Base-by-base conservation (phyloP, 768 basidiomycete species). In the Pisolithus microcarpus region DNA sequence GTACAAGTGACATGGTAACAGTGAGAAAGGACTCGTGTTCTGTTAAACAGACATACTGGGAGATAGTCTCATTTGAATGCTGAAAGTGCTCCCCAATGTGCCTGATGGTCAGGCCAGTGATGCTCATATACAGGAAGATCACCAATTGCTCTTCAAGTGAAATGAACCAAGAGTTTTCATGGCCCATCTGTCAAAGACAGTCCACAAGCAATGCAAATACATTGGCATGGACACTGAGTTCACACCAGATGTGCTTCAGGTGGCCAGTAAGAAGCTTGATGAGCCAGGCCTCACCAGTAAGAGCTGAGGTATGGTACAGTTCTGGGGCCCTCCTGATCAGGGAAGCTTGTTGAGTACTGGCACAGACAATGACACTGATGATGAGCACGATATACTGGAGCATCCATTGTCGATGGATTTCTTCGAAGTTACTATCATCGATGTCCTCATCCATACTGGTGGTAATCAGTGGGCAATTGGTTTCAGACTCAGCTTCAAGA, bases 241-340 rank as follows among this genome's bases (percentile, higher is more conserved):
- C 46, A 15, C 24, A 42, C 5, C 49, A 16, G 18, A 65, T 62
- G 1, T 43, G 49, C 3, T 59, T 38, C 6, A 52, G 56, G 52
- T 65, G 60, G 9, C 64, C 61, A 36, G 23, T 11, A 5, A 63
- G 34, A 5, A 65, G 53, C 30, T 65, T 60, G 5, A 49, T 16
- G 1, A 65, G 55, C 60, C 58, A 66, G 5, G 24, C 53, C 19
- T 55, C 24, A 2, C 64, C 62, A 0, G 58, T 54, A 8, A 66
- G 54, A 23, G 46, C 43, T 23, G 63, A 65, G 0, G 54, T 65
- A 34, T 64, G 63, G 30, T 65, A 18, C 7, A 18, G 38, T n/a
- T n/a, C 21, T n/a, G 16, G 38, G 15, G 28, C 28, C 28, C 7
- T 30, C 28, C 28, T 30, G 28, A 30, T 30, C 28, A 30, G 8